A percentile compares a stretch with the other conserved stretches of the same genome.
phyloP scores from a whole-genome alignment of 352 stramenopile genomes.

The Phytophthora sojae region DNA sequence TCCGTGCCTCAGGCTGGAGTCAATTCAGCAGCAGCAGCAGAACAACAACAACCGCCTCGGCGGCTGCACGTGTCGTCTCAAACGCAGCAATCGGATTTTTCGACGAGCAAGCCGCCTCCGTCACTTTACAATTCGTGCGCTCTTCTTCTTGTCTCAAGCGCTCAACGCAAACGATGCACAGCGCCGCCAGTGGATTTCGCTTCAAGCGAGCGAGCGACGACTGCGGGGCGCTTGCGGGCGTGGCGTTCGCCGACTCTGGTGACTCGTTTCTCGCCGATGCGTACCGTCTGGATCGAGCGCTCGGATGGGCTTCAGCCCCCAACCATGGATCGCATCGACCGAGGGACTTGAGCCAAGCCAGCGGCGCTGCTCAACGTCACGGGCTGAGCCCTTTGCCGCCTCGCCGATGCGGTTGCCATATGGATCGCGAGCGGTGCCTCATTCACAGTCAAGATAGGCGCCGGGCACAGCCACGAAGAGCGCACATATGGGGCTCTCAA shows the following conservation, averaged over 20 bases:
- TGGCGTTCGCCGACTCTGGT: constrained; percentile 1
- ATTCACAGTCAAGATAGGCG: constrained; percentile 23
- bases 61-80: neutral
- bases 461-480: constrained; percentile 25
- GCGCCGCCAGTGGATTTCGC: constrained; percentile 12
- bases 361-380: constrained; percentile 8
- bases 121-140: no score
- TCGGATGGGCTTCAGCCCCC: constrained; percentile 21
- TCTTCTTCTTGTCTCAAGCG: neutral
- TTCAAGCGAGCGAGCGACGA: constrained; percentile 8
- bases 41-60: no score
- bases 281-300: constrained; percentile 20
- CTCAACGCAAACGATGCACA: neutral
- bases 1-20: neutral
- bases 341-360: neutral
- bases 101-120: neutral
- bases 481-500: constrained; percentile 26
- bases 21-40: neutral
- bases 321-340: constrained; percentile 1
- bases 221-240: neutral
- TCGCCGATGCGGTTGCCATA: constrained; percentile 19
- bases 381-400: constrained; percentile 1
- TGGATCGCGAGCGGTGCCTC: constrained; percentile 22
- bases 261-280: constrained; percentile 17
- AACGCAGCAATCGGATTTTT: neutral